Percentiles rank a stretch among this genome's conserved stretches.
phyloP scores from a whole-genome alignment of 148 eudicot genomes.

The Gaultheria prostrata region DNA sequence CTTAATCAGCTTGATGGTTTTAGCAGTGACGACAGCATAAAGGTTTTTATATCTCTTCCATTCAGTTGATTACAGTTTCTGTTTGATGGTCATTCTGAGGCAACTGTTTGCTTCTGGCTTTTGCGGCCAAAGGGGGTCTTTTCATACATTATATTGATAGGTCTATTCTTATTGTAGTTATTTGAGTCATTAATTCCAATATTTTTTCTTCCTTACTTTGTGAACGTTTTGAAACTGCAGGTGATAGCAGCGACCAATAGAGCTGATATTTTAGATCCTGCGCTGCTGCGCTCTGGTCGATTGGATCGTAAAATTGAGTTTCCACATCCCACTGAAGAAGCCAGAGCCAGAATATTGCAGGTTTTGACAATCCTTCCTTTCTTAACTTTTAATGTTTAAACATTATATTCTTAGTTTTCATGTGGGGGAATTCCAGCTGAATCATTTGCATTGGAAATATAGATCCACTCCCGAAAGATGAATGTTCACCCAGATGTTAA shows the following conservation, averaged over 20 bases:
- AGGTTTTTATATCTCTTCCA: slow-evolving; percentile 39
- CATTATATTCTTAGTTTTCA: not conserved
- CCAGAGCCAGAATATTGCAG: slow-evolving; percentile 94
- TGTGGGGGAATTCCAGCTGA: not conserved
- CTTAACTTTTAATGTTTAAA: not conserved
- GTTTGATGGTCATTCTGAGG: not conserved
- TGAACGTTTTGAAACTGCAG: slow-evolving; percentile 24
- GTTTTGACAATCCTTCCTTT: slow-evolving; percentile 27
- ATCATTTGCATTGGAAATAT: slow-evolving; percentile 11
- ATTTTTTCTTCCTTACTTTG: not conserved
- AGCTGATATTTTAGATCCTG: slow-evolving; percentile 96
- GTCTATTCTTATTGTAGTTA: not conserved
- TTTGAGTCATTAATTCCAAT: not conserved
- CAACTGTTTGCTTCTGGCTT: slow-evolving; percentile 5
- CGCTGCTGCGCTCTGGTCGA: slow-evolving; percentile 93
- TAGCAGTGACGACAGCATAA: slow-evolving; percentile 92
- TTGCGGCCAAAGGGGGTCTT: not conserved
- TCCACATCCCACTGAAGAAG: slow-evolving; percentile 99
- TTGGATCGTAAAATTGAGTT: slow-evolving; percentile 98
- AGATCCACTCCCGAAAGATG: slow-evolving; percentile 99
- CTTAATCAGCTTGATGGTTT: slow-evolving; percentile 98
- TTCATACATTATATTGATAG: not conserved
- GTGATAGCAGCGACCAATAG: slow-evolving; percentile 97
- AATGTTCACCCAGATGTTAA: slow-evolving; percentile 97
- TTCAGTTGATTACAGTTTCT: slow-evolving; percentile 7